Evolutionary conservation across 176 grass and related monocot species (phyloP).

Genomic region (Aegilops sharonensis): DNA sequence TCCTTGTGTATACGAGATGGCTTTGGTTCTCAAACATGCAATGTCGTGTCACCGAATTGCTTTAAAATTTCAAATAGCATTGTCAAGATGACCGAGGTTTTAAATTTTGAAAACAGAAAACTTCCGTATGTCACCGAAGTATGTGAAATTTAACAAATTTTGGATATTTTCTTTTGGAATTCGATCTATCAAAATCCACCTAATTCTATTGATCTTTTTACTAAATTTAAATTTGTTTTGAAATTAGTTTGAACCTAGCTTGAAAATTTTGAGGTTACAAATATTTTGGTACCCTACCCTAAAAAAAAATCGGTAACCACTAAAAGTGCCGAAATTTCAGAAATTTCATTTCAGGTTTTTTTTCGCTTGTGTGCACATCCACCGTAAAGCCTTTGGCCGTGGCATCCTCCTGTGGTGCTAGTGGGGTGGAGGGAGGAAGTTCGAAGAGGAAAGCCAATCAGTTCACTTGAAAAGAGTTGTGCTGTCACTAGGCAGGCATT

Average conservation of each 20-base stretch:
- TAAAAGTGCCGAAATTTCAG: no score
- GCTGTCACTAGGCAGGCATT: no score
- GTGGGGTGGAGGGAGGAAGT: no score
- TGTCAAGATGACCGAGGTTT: neutral
- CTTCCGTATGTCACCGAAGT: neutral
- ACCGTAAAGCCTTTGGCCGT: no score
- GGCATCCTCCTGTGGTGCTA: no score
- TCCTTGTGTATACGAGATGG: conserved; percentile 10
- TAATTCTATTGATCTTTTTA: neutral
- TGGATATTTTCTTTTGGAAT: neutral
- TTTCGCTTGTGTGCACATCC: no score
- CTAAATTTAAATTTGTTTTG: no score
- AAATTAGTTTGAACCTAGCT: neutral
- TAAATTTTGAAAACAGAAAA: neutral
- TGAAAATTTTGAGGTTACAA: neutral
- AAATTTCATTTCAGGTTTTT: no score
- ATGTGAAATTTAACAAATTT: neutral
- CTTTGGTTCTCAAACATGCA: neutral
- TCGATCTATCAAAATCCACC: neutral
- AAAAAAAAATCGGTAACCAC: neutral
- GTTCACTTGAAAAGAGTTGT: no score
- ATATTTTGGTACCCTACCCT: neutral
- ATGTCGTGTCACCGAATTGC: neutral
- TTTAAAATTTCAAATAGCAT: neutral
- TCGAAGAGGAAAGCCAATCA: no score